Evolutionary conservation across 129 eudicot species (phyloP).

Genomic region (Artemisia annua): DNA sequence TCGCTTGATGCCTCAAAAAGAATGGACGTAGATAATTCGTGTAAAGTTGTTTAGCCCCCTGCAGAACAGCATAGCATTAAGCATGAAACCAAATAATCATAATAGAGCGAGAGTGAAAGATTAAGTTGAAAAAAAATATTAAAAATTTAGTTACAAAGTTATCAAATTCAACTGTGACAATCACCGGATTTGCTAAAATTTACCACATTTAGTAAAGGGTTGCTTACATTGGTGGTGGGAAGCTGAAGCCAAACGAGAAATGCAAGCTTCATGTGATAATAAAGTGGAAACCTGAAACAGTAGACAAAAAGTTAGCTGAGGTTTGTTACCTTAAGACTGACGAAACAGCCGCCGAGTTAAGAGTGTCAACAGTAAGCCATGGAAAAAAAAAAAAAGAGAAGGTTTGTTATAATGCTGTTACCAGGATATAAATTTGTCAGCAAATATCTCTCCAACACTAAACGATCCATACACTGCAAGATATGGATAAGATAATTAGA

Average conservation of each 20-base stretch:
- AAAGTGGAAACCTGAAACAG: conserved; percentile 72
- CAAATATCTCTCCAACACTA: conserved; percentile 67
- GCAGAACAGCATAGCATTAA: conserved; percentile 28
- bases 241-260: conserved; percentile 96
- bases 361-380: background rate
- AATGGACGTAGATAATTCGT: conserved; percentile 75
- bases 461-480: conserved; percentile 92
- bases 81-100: conserved; percentile 13
- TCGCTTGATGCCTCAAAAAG: conserved; percentile 73
- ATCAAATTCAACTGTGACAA: conserved; percentile 5
- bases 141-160: conserved; percentile 6
- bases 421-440: conserved; percentile 83
- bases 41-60: conserved; percentile 90
- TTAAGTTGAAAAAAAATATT: background rate
- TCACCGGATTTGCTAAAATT: conserved; percentile 5
- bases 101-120: background rate
- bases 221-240: conserved; percentile 71
- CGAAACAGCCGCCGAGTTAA: background rate
- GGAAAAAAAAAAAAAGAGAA: too few relatives aligned
- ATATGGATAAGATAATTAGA: conserved; percentile 16
- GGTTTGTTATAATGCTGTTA: conserved; percentile 32
- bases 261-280: conserved; percentile 88
- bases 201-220: background rate
- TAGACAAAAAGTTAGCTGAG: conserved; percentile 18
- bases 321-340: conserved; percentile 4